phyloP scores from a whole-genome alignment of 257 asterid genomes.

The Schizonepeta tenuifolia region DNA sequence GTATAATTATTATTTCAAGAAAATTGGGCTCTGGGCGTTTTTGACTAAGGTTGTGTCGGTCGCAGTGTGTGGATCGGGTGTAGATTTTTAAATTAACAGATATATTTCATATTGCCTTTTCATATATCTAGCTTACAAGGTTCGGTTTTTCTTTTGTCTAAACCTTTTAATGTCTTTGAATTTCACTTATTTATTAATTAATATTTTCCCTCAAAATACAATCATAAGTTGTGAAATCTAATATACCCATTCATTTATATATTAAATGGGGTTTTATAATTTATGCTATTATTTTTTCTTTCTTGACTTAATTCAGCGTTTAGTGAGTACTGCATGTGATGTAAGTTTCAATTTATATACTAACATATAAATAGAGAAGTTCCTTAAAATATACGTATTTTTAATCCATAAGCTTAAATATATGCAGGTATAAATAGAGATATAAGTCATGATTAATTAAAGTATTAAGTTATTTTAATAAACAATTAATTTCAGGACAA shows the following conservation, averaged over 20 bases:
- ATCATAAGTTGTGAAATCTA: no score
- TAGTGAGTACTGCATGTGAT: not conserved
- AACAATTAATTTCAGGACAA: conserved; percentile 46
- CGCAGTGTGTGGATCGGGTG: not conserved
- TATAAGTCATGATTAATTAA: no score
- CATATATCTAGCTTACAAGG: no score
- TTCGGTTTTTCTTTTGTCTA: not conserved
- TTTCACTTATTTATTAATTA: not conserved
- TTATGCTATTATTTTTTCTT: not conserved
- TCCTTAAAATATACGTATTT: no score
- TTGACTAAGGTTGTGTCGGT: not conserved
- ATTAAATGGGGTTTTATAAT: not conserved
- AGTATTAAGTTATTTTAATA: no score
- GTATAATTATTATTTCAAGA: not conserved
- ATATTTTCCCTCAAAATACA: no score
- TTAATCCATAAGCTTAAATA: no score
- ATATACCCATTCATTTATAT: not conserved
- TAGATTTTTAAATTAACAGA: not conserved
- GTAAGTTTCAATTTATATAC: not conserved
- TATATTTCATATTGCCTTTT: not conserved
- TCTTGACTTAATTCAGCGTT: not conserved
- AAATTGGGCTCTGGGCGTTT: not conserved
- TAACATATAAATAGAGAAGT: not conserved
- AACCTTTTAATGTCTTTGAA: not conserved
- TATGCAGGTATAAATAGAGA: no score